Evolutionary conservation across 164 flowering plant species (phyloP).

Genomic region (Stephania cephalantha): DNA sequence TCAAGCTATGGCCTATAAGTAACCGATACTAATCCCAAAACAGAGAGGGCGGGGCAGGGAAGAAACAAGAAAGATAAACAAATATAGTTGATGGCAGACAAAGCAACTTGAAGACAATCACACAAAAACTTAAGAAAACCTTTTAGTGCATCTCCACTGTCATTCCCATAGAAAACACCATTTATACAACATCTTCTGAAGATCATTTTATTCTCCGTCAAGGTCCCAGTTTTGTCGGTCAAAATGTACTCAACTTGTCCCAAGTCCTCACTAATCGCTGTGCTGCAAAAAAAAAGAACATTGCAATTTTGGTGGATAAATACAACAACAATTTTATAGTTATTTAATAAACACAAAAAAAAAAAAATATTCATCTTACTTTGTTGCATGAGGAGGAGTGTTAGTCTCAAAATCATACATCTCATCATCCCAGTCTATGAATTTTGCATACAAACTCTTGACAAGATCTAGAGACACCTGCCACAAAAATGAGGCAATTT

Average conservation of each 20-base stretch:
- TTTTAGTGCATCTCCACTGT: slow-evolving; percentile 84
- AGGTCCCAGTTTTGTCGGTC: slow-evolving; percentile 98
- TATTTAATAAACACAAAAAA: not conserved
- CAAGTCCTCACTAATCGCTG: slow-evolving; percentile 98
- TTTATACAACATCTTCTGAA: slow-evolving; percentile 86
- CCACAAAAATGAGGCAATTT: slow-evolving; percentile 11
- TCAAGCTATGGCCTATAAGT: too few species aligned
- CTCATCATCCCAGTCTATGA: slow-evolving; percentile 92
- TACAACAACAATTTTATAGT: slow-evolving; percentile 11
- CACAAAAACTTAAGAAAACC: slow-evolving; percentile 37
- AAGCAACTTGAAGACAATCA: not conserved
- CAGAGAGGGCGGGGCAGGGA: too few species aligned
- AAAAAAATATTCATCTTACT: slow-evolving; percentile 43
- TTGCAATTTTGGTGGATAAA: slow-evolving; percentile 21
- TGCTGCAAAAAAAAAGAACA: slow-evolving; percentile 51
- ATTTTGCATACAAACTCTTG: slow-evolving; percentile 93
- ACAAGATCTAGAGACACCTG: slow-evolving; percentile 97
- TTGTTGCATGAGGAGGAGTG: slow-evolving; percentile 79
- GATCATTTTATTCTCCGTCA: slow-evolving; percentile 93
- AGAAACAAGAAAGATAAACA: not conserved
- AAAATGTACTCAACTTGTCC: slow-evolving; percentile 99
- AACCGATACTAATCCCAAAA: too few species aligned
- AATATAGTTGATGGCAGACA: not conserved
- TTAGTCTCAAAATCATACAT: slow-evolving; percentile 83
- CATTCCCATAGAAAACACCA: slow-evolving; percentile 82